Evolutionary conservation across 2,329 filamentous ascomycete species (phyloP), one percentile per base, ranked within the genome.

Genomic region (Monilinia laxa): DNA sequence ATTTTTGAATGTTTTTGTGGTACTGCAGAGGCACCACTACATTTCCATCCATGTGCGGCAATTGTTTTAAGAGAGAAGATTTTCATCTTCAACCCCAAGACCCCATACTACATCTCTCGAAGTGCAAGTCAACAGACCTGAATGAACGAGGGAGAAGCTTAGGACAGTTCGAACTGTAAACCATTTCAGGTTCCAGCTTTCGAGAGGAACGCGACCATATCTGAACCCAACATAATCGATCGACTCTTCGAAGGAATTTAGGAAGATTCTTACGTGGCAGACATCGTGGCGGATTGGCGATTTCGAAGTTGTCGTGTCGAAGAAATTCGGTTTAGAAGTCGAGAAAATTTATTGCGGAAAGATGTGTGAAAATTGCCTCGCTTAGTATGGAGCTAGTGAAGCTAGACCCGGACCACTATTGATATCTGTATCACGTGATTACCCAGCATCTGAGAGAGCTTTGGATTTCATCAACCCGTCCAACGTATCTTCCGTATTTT

Each of bases 141-240:
- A 72, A 77, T 76, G 73, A 78, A 78, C 77, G 81, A 88, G 86
- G 86, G 86, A 85, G 84, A 81, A 77, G 80, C 76, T 75, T 79
- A 79, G 84, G 90, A 92, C 84, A 81, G 80, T 90, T 93, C 90
- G 90, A 93, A 90, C 90, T 92, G 89, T 87, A 84, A 82, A 82
- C 76, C 54, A 73, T 62, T n/a, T 56, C 71, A 71, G 69, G 55
- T 68, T 72, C 88, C 88, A 92, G 90, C 88, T 66, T 66, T 66
- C 64, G 87, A 92, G 87, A 90, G 88, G 88, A 92, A 90, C 84
- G 86, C 70, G 85, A 91, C 89, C 91, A 92, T 90, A 72, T 68
- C 73, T 71, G 71, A 72, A 73, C 67, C 72, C 71, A 71, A 68
- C 70, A 68, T 69, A 70, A 66, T 70, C 70, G 70, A 71, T 73